phyloP scores from a whole-genome alignment of 371 early-diverging fungal genomes.

The Haplosporangium sp. region DNA sequence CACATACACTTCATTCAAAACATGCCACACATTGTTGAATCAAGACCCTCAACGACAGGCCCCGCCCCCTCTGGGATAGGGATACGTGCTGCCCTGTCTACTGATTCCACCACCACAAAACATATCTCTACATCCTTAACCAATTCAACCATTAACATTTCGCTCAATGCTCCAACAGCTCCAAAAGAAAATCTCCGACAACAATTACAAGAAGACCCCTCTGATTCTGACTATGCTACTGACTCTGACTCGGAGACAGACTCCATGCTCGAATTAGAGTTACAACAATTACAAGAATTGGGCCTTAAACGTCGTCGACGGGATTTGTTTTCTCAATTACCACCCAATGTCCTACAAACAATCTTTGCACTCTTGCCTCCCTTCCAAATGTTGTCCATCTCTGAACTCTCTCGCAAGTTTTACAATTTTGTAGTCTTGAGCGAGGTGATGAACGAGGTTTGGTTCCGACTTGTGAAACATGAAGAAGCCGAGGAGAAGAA shows the following conservation, averaged over 20 bases:
- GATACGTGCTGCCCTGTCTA: slow-evolving; percentile 1
- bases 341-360: slow-evolving; percentile 29
- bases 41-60: slow-evolving; percentile 38
- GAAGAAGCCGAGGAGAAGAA: slow-evolving; percentile 50
- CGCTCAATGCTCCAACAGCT: background rate
- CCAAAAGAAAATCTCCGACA: background rate
- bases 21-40: slow-evolving; percentile 43
- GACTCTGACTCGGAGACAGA: slow-evolving; percentile 13
- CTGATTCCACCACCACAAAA: background rate
- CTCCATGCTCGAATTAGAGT: background rate
- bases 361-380: slow-evolving; percentile 43
- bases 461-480: slow-evolving; percentile 49
- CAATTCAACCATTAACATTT: background rate
- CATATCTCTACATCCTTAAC: background rate
- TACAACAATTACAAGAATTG: background rate
- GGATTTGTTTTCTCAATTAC: slow-evolving; percentile 38
- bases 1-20: background rate
- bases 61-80: slow-evolving; percentile 41
- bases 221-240: slow-evolving; percentile 2
- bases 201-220: background rate
- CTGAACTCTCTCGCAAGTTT: slow-evolving; percentile 51
- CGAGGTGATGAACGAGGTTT: slow-evolving; percentile 56
- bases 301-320: slow-evolving; percentile 7
- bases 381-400: slow-evolving; percentile 51
- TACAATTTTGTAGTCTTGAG: slow-evolving; percentile 49